phyloP scores from a whole-genome alignment of 371 early-diverging fungal genomes.

The Haplosporangium sp. region DNA sequence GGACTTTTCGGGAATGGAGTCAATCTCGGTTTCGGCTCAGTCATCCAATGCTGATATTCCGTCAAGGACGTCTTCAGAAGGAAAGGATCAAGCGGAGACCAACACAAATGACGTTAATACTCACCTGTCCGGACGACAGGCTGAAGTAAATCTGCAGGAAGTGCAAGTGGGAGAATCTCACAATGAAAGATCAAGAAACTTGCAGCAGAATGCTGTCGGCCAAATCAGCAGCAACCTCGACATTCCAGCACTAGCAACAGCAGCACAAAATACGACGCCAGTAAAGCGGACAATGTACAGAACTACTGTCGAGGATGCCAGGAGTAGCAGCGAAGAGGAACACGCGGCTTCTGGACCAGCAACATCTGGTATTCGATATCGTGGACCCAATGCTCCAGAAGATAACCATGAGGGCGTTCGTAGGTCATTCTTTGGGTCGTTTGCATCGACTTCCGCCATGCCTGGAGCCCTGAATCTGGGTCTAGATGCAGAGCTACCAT shows the following conservation, averaged over 20 bases:
- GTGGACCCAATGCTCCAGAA: constrained; percentile 6
- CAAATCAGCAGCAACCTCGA: not conserved
- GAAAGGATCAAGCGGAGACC: constrained; percentile 1
- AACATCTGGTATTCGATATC: constrained; percentile 10
- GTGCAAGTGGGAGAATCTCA: not conserved
- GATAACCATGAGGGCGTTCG: constrained; percentile 6
- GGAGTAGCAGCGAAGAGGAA: constrained; percentile 28
- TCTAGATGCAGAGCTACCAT: constrained; percentile 23
- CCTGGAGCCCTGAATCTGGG: constrained; percentile 43
- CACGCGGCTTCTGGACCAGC: not conserved
- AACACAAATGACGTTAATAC: not conserved
- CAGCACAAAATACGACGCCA: not conserved
- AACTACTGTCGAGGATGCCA: constrained; percentile 47
- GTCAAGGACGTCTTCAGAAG: constrained; percentile 11
- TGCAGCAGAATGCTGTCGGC: not conserved
- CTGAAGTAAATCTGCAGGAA: too few species aligned
- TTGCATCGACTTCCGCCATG: constrained; percentile 20
- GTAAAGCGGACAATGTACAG: constrained; percentile 15
- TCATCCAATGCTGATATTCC: constrained; percentile 8
- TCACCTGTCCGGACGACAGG: not conserved
- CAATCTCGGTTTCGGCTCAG: constrained; percentile 9
- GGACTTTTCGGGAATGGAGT: constrained; percentile 20
- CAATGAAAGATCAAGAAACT: constrained; percentile 1
- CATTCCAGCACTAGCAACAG: not conserved
- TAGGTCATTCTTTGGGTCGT: constrained; percentile 9